phyloP scores from a whole-genome alignment of 83 land plant genomes.

The Diphasiastrum complanatum region DNA sequence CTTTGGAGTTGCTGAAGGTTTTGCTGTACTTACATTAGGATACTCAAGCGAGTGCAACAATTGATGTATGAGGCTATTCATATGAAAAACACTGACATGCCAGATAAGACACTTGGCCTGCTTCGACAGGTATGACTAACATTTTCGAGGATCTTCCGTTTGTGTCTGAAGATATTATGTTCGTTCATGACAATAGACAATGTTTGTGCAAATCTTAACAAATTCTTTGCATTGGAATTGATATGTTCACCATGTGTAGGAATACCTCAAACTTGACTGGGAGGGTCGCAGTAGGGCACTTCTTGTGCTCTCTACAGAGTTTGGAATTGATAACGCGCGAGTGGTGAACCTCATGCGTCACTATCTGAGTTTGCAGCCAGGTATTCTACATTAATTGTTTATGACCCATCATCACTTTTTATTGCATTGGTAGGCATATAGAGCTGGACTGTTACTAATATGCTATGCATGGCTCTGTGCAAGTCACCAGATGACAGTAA shows the following conservation, averaged over 20 bases:
- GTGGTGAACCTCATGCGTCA: conserved; percentile 68
- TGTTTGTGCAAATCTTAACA: not conserved
- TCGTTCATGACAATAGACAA: not conserved
- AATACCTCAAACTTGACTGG: conserved; percentile 46
- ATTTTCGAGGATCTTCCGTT: not conserved
- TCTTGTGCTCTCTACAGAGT: conserved; percentile 54
- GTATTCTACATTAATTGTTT: conserved; percentile 15
- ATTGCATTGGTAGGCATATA: not conserved
- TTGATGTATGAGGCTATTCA: conserved; percentile 59
- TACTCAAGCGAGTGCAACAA: conserved; percentile 38
- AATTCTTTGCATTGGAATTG: not conserved
- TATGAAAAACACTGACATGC: conserved; percentile 48
- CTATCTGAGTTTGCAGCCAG: conserved; percentile 50
- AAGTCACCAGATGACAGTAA: not conserved
- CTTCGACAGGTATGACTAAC: conserved; percentile 46
- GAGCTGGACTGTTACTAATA: not conserved
- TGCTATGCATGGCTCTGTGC: not conserved
- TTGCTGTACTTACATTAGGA: too few species aligned
- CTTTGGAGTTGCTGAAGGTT: too few species aligned
- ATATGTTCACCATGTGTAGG: conserved; percentile 35
- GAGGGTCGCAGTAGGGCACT: conserved; percentile 52
- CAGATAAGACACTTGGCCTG: conserved; percentile 46
- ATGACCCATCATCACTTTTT: not conserved
- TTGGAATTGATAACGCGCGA: conserved; percentile 52
- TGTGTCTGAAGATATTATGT: not conserved